A percentile compares a stretch with the other conserved stretches of the same genome.
Evolutionary conservation across 208 protist species (phyloP).

Genomic region (Vickermania ingenoplastis): DNA sequence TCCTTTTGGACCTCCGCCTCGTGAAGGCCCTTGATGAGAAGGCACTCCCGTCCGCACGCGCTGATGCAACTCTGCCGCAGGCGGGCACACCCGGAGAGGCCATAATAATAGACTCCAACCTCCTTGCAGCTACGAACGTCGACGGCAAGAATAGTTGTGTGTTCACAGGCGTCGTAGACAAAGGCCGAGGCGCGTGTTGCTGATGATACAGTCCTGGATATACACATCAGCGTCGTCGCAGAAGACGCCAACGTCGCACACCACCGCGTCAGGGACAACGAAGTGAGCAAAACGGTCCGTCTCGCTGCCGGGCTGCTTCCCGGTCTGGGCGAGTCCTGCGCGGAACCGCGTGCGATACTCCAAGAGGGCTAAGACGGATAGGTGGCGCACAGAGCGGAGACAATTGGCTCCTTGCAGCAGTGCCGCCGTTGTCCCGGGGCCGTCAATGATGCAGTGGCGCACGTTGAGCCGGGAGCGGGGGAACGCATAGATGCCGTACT

Average conservation of each 20-base stretch:
- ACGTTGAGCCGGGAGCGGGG: constrained; percentile 36
- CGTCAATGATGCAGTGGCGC: constrained; percentile 38
- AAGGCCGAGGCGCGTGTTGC: constrained; percentile 42
- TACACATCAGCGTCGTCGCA: constrained; percentile 62
- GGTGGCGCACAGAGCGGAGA: constrained; percentile 9
- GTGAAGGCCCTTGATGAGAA: constrained; percentile 48
- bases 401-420: neutral
- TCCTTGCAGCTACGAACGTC: constrained; percentile 44
- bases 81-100: constrained; percentile 24
- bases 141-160: constrained; percentile 16
- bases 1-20: constrained; percentile 20
- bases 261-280: constrained; percentile 13
- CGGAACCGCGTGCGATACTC: constrained; percentile 18
- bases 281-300: constrained; percentile 17
- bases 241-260: constrained; percentile 56
- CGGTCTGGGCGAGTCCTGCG: neutral
- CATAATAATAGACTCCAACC: constrained; percentile 54
- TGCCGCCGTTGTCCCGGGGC: constrained; percentile 16
- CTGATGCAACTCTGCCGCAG: constrained; percentile 28
- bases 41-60: constrained; percentile 45
- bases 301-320: neutral
- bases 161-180: constrained; percentile 37
- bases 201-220: constrained; percentile 52
- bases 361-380: constrained; percentile 12
- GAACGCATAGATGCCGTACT: constrained; percentile 69